phyloP scores from a whole-genome alignment of 306 rosid genomes.

The Fragaria vesca region DNA sequence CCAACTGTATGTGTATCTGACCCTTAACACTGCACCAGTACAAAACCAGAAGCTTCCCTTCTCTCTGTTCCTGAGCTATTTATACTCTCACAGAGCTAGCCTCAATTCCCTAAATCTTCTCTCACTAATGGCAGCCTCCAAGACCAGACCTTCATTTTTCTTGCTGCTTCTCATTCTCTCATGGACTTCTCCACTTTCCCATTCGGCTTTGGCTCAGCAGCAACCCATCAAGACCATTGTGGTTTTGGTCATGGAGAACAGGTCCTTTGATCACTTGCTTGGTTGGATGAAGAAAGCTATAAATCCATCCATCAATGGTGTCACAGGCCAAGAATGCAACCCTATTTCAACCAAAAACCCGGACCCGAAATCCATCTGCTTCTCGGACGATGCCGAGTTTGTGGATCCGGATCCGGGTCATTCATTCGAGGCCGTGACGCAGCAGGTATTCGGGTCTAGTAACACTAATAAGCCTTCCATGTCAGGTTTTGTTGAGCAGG shows the following conservation, averaged over 20 bases:
- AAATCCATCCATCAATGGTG: constrained; percentile 74
- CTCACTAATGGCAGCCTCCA: constrained; percentile 27
- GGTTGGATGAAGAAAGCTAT: constrained; percentile 95
- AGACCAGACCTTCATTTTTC: constrained; percentile 30
- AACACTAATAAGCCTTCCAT: constrained; percentile 61
- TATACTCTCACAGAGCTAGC: not conserved
- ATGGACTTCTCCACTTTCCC: constrained; percentile 33
- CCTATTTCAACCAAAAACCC: constrained; percentile 60
- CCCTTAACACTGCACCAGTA: not conserved
- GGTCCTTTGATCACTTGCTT: constrained; percentile 92
- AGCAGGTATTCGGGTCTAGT: constrained; percentile 83
- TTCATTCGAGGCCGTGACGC: constrained; percentile 79
- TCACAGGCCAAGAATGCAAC: constrained; percentile 88
- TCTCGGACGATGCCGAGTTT: constrained; percentile 83
- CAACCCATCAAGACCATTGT: constrained; percentile 85
- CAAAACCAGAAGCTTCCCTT: constrained; percentile 6
- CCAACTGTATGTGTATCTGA: not conserved
- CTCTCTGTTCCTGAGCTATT: not conserved
- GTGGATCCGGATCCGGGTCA: constrained; percentile 99
- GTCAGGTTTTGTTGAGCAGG: constrained; percentile 96
- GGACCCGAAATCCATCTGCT: constrained; percentile 55
- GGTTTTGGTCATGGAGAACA: constrained; percentile 90
- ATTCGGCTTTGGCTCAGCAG: constrained; percentile 32
- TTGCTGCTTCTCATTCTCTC: constrained; percentile 48
- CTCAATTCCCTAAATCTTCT: constrained; percentile 27